Percentiles rank a stretch among this genome's conserved stretches.
phyloP scores from a whole-genome alignment of 2,329 filamentous ascomycete species.

The Apiospora hydei region DNA sequence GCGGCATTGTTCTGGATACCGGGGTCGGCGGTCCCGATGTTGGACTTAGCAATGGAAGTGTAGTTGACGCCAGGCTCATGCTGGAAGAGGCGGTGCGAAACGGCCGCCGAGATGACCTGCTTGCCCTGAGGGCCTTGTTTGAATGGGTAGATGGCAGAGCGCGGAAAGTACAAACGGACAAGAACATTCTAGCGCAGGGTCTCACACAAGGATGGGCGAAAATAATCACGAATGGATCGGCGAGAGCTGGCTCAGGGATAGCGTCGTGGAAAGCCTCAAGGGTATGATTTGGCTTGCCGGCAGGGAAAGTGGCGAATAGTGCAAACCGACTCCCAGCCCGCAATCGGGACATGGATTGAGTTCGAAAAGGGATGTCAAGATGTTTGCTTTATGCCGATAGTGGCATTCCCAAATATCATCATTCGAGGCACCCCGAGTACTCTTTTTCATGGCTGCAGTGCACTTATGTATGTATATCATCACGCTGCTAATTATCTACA shows the following conservation, averaged over 20 bases:
- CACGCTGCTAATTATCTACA: background rate
- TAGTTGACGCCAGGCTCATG: slow-evolving; percentile 75
- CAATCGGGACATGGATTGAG: background rate
- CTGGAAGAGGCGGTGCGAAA: slow-evolving; percentile 58
- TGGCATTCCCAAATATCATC: slow-evolving; percentile 48
- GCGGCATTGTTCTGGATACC: slow-evolving; percentile 64
- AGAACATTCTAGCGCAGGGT: slow-evolving; percentile 23
- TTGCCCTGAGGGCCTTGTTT: slow-evolving; percentile 61
- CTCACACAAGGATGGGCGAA: slow-evolving; percentile 22
- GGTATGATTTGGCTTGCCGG: slow-evolving; percentile 61
- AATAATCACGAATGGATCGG: slow-evolving; percentile 40
- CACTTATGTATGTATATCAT: too few relatives aligned
- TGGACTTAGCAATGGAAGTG: slow-evolving; percentile 48
- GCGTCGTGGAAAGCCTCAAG: slow-evolving; percentile 62
- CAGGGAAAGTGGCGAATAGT: slow-evolving; percentile 38
- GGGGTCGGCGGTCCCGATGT: slow-evolving; percentile 57
- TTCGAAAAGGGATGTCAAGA: background rate
- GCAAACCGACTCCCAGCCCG: background rate
- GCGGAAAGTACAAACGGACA: slow-evolving; percentile 37
- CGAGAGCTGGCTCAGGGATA: slow-evolving; percentile 63
- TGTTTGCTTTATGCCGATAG: background rate
- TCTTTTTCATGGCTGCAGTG: background rate
- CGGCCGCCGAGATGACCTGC: slow-evolving; percentile 44
- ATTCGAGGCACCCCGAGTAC: slow-evolving; percentile 42
- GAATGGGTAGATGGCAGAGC: slow-evolving; percentile 61